Evolutionary conservation across 805 yeast species (phyloP).

Genomic region (Candida patagonica): DNA sequence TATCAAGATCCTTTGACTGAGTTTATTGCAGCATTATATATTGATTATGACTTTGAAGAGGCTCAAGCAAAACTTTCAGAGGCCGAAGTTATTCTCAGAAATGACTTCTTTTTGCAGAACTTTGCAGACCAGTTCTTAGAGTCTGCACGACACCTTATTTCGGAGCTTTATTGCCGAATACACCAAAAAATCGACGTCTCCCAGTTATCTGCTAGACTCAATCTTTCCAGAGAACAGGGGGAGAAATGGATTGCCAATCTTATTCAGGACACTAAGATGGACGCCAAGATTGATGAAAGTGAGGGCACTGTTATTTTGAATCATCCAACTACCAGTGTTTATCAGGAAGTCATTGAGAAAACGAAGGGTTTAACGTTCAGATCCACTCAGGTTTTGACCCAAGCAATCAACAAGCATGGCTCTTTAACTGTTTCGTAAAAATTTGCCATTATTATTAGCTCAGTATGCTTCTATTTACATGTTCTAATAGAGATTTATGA

Average conservation of each 20-base stretch:
- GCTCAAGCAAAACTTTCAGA: conserved; percentile 41
- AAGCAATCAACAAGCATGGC: conserved; percentile 23
- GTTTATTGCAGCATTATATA: conserved; percentile 45
- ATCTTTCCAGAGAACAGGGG: conserved; percentile 38
- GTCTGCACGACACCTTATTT: conserved; percentile 41
- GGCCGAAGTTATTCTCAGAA: conserved; percentile 38
- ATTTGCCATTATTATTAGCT: neutral
- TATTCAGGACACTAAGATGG: conserved; percentile 41
- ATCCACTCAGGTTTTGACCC: conserved; percentile 46
- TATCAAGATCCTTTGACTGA: conserved; percentile 55
- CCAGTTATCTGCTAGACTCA: conserved; percentile 36
- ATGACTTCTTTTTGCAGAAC: conserved; percentile 48
- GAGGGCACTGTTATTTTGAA: conserved; percentile 45
- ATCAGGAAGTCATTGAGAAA: conserved; percentile 61
- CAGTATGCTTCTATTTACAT: neutral
- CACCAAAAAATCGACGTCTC: conserved; percentile 41
- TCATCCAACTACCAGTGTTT: conserved; percentile 45
- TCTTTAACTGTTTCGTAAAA: conserved; percentile 8
- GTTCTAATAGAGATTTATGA: too few species aligned
- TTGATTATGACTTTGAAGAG: conserved; percentile 49
- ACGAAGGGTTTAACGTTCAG: conserved; percentile 57
- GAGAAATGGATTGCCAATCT: conserved; percentile 44
- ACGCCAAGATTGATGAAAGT: conserved; percentile 45
- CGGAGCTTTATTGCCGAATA: conserved; percentile 47
- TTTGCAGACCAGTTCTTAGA: conserved; percentile 35